These are phyloP conservation scores for Plasmodium gonderi DNA, from an alignment of 169 alveolate species.

Conservation along the genomic window DNA sequence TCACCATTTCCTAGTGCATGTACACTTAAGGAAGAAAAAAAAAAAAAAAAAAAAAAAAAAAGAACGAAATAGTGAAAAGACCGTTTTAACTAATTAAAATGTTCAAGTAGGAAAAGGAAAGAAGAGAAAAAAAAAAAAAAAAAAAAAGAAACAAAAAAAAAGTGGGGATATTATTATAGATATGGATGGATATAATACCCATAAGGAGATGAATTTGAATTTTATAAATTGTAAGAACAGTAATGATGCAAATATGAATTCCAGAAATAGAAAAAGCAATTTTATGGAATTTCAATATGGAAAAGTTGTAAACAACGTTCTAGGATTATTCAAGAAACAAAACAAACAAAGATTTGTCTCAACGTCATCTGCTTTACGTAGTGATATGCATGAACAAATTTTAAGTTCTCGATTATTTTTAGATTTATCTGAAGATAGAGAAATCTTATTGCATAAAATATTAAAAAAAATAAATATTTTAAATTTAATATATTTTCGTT, in stretches of 20 bases:
- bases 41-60: not conserved
- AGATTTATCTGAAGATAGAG: slow-evolving; percentile 63
- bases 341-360: slow-evolving; percentile 26
- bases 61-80: not conserved
- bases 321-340: slow-evolving; percentile 53
- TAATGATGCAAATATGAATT: slow-evolving; percentile 17
- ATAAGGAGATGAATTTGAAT: slow-evolving; percentile 13
- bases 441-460: slow-evolving; percentile 56
- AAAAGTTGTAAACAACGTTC: slow-evolving; percentile 52
- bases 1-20: slow-evolving; percentile 9
- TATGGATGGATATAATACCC: slow-evolving; percentile 35
- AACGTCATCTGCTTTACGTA: slow-evolving; percentile 65
- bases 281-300: slow-evolving; percentile 64
- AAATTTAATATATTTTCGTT: slow-evolving; percentile 69
- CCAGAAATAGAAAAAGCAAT: slow-evolving; percentile 24
- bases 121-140: not conserved
- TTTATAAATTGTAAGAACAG: not conserved
- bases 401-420: slow-evolving; percentile 61
- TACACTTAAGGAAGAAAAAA: not conserved
- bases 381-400: slow-evolving; percentile 55
- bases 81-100: slow-evolving; percentile 9
- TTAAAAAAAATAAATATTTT: slow-evolving; percentile 65
- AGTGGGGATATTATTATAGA: not conserved
- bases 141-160: not conserved
- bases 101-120: not conserved